Conservation (phyloP, 1,139 yeast species). For the Candida sanyaensis region DNA sequence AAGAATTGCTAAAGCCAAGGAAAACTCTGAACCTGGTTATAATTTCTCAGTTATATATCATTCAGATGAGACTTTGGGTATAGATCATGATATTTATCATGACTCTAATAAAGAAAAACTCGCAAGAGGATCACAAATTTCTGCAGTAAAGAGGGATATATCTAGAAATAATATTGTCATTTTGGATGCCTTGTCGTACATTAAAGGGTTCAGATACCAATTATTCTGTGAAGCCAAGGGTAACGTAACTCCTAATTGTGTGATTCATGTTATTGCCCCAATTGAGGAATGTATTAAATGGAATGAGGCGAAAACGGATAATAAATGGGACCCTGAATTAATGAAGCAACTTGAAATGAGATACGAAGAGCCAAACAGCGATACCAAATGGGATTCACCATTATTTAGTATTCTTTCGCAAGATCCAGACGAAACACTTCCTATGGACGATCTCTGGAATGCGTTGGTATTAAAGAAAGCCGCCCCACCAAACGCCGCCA, state of each 20-base stretch:
- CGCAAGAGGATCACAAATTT: slow-evolving; percentile 80
- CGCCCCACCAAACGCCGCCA: slow-evolving; percentile 76
- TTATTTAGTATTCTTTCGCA: slow-evolving; percentile 64
- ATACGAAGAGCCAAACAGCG: slow-evolving; percentile 90
- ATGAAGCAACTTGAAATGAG: slow-evolving; percentile 75
- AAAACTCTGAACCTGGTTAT: slow-evolving; percentile 45
- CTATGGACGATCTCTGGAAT: slow-evolving; percentile 73
- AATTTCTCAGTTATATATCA: slow-evolving; percentile 66
- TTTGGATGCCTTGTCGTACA: slow-evolving; percentile 83
- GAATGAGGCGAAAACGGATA: slow-evolving; percentile 39
- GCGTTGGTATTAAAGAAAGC: slow-evolving; percentile 64
- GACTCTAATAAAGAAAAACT: slow-evolving; percentile 77
- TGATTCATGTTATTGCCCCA: slow-evolving; percentile 76
- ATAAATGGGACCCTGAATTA: slow-evolving; percentile 68
- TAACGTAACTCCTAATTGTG: slow-evolving; percentile 77
- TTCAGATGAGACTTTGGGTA: slow-evolving; percentile 77
- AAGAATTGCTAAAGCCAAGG: slow-evolving; percentile 43
- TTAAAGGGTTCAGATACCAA: slow-evolving; percentile 95
- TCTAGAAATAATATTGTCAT: slow-evolving; percentile 72
- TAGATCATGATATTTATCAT: slow-evolving; percentile 63
- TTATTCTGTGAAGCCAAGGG: slow-evolving; percentile 92
- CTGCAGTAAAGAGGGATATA: slow-evolving; percentile 84
- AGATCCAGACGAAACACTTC: slow-evolving; percentile 51
- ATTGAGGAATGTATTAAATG: slow-evolving; percentile 60
- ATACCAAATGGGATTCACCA: slow-evolving; percentile 94